phyloP scores from a whole-genome alignment of 352 stramenopile genomes.

The Globisporangium uncinulatum region DNA sequence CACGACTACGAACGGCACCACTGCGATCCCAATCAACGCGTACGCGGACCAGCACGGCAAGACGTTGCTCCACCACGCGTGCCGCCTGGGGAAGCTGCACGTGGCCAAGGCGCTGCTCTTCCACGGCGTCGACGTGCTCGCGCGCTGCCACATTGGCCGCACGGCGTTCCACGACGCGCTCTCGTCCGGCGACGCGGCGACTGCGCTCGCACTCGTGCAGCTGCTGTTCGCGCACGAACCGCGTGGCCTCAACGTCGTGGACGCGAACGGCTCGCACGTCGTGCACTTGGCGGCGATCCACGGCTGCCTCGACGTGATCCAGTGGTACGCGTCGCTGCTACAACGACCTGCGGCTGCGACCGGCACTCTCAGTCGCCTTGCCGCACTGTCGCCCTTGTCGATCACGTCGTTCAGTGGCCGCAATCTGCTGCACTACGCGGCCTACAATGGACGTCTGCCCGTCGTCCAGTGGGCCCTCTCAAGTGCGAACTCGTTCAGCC shows the following conservation, averaged over 20 bases:
- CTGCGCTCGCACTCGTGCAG: conserved; percentile 34
- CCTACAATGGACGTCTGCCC: conserved; percentile 47
- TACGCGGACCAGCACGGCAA: conserved; percentile 47
- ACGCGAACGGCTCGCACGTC: conserved; percentile 56
- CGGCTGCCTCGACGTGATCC: conserved; percentile 47
- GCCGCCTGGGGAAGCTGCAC: conserved; percentile 39
- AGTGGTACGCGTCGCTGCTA: conserved; percentile 36
- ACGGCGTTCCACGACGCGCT: conserved; percentile 58
- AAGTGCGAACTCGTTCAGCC: conserved; percentile 16
- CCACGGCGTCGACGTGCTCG: conserved; percentile 32
- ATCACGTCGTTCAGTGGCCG: conserved; percentile 57
- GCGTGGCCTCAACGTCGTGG: conserved; percentile 30
- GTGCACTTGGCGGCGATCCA: conserved; percentile 66
- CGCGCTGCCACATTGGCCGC: conserved; percentile 41
- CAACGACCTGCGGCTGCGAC: not conserved
- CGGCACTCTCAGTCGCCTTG: not conserved
- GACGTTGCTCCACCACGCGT: conserved; percentile 65
- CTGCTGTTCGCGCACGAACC: conserved; percentile 51
- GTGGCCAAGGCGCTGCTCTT: conserved; percentile 52
- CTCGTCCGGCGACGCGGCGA: conserved; percentile 19
- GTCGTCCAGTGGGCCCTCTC: conserved; percentile 48
- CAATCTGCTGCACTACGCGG: conserved; percentile 64
- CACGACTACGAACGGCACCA: not conserved
- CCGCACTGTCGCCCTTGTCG: conserved; percentile 19
- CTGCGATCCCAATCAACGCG: conserved; percentile 19